These are phyloP conservation scores for Calocybe indica DNA, from an alignment of 768 basidiomycete species.

Conservation along the genomic window DNA sequence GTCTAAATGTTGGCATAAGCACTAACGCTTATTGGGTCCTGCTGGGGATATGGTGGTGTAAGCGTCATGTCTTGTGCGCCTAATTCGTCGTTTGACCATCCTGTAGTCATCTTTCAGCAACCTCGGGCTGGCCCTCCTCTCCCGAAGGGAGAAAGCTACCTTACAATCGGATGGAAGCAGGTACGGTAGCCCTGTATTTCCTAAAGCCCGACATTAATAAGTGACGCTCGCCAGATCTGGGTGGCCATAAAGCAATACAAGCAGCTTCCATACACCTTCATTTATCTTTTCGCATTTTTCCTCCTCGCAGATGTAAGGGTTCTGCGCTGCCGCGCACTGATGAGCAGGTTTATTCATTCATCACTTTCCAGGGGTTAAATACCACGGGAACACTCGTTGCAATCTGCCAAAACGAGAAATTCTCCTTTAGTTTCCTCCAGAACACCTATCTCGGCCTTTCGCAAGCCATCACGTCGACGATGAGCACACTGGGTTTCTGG, in stretches of 20 bases:
- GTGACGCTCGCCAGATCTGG: conserved; percentile 53
- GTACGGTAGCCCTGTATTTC: conserved; percentile 24
- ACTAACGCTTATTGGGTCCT: conserved; percentile 76
- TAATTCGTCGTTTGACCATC: not conserved
- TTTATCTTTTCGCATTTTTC: conserved; percentile 73
- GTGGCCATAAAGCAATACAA: conserved; percentile 68
- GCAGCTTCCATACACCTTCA: conserved; percentile 75
- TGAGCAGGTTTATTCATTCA: no score
- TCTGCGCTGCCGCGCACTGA: no score
- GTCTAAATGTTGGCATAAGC: conserved; percentile 23
- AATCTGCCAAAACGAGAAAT: conserved; percentile 79
- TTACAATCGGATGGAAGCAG: conserved; percentile 86
- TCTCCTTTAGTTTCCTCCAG: conserved; percentile 74
- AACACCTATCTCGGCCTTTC: conserved; percentile 74
- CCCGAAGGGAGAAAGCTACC: conserved; percentile 69
- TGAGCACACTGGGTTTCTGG: conserved; percentile 75
- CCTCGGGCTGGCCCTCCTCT: conserved; percentile 78
- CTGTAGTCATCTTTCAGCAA: conserved; percentile 73
- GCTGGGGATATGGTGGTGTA: conserved; percentile 86
- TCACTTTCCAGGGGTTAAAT: conserved; percentile 56
- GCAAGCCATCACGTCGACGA: conserved; percentile 71
- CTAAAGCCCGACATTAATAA: not conserved
- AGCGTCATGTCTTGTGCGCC: conserved; percentile 14
- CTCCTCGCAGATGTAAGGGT: conserved; percentile 64
- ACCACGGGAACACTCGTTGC: conserved; percentile 71